phyloP scores from a whole-genome alignment of 2,329 filamentous ascomycete species.

The Aspergillus sojae region DNA sequence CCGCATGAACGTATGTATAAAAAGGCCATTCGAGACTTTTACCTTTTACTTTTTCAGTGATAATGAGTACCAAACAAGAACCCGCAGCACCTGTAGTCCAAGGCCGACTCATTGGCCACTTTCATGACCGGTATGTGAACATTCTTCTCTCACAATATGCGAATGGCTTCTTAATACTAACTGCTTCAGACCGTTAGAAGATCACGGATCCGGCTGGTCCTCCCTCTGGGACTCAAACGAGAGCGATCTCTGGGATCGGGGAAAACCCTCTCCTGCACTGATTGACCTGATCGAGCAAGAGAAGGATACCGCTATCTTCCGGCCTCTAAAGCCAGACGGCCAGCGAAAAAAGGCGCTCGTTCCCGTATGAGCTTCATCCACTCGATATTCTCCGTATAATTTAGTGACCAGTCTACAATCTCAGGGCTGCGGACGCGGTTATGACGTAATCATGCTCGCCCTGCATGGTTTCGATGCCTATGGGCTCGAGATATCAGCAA shows the following conservation, averaged over 20 bases:
- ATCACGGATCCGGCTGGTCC: slow-evolving; percentile 12
- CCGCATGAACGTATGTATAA: not conserved
- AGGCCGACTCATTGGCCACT: slow-evolving; percentile 1
- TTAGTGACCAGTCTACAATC: not conserved
- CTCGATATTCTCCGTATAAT: not conserved
- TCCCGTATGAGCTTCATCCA: slow-evolving; percentile 22
- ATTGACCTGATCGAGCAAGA: slow-evolving; percentile 31
- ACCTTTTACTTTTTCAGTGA: not conserved
- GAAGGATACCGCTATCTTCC: slow-evolving; percentile 16
- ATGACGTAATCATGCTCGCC: slow-evolving; percentile 36
- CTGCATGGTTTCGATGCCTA: slow-evolving; percentile 35
- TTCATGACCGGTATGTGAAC: not conserved
- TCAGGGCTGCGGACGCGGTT: slow-evolving; percentile 38
- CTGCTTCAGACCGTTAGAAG: not conserved
- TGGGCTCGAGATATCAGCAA: slow-evolving; percentile 33
- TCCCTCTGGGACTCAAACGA: slow-evolving; percentile 29
- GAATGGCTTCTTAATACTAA: too few relatives aligned
- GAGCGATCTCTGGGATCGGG: slow-evolving; percentile 35
- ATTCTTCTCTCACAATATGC: not conserved
- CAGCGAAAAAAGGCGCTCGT: slow-evolving; percentile 31
- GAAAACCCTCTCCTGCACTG: slow-evolving; percentile 32
- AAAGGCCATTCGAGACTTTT: not conserved
- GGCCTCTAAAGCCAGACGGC: slow-evolving; percentile 20
- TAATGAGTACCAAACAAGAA: not conserved
- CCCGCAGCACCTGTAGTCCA: not conserved